Evolutionary conservation across 139 green algal genomes (phyloP).

Genomic region (Desmodesmus armatus): DNA sequence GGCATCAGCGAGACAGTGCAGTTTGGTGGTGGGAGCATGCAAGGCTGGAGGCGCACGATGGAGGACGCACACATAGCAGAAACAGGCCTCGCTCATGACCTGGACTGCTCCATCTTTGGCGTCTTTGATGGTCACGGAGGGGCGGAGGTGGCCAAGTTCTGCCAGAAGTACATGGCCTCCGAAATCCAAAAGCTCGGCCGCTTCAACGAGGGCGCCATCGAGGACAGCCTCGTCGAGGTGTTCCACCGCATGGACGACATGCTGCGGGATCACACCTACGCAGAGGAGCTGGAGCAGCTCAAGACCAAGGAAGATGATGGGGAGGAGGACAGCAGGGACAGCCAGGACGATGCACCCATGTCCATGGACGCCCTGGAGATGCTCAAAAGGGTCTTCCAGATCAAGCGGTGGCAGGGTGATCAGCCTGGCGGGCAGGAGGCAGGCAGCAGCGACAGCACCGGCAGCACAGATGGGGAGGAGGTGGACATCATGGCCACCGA

Average conservation of each 20-base stretch:
- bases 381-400: conserved; percentile 69
- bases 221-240: conserved; percentile 73
- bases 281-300: conserved; percentile 66
- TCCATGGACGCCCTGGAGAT: conserved; percentile 70
- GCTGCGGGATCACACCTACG: conserved; percentile 70
- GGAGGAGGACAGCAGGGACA: conserved; percentile 48
- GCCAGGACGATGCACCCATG: conserved; percentile 47
- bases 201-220: conserved; percentile 69
- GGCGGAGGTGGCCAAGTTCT: conserved; percentile 91
- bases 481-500: conserved; percentile 9
- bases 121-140: conserved; percentile 93
- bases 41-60: conserved; percentile 88
- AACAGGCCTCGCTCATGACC: conserved; percentile 5
- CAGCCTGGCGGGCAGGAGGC: background rate
- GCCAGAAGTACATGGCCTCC: conserved; percentile 76
- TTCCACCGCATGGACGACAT: conserved; percentile 88
- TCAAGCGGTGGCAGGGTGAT: conserved; percentile 64
- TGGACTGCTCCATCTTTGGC: conserved; percentile 73
- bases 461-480: conserved; percentile 15
- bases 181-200: conserved; percentile 76
- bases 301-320: conserved; percentile 63
- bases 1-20: conserved; percentile 60
- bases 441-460: background rate
- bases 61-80: conserved; percentile 83
- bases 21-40: conserved; percentile 80